A percentile compares a stretch with the other conserved stretches of the same genome.
Evolutionary conservation across 371 early-diverging fungal genomes (phyloP).

Genomic region (Saksenaea oblongispora): DNA sequence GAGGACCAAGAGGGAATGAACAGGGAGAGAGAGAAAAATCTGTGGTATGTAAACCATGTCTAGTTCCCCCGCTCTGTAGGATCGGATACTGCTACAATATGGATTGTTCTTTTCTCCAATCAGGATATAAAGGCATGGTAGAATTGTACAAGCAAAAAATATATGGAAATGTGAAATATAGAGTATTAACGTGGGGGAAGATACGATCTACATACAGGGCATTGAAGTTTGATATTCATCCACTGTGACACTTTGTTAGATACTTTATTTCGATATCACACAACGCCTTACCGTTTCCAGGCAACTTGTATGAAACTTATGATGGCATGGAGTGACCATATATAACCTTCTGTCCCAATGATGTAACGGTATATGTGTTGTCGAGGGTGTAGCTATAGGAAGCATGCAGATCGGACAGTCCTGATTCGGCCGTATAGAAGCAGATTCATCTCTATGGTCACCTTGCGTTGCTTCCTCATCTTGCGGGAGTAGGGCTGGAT

Average conservation of each 20-base stretch:
- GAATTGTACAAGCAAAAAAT: not conserved
- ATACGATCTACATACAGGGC: conserved; percentile 70
- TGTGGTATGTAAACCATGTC: no score
- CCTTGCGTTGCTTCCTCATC: conserved; percentile 46
- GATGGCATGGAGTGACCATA: conserved; percentile 86
- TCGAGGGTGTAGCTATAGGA: conserved; percentile 50
- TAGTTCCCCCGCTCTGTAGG: no score
- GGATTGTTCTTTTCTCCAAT: no score
- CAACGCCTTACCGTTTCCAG: conserved; percentile 55
- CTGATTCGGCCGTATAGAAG: conserved; percentile 16
- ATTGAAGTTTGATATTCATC: conserved; percentile 86
- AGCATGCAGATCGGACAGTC: conserved; percentile 83
- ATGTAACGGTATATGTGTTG: conserved; percentile 47
- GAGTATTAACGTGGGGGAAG: conserved; percentile 56
- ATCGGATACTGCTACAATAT: no score
- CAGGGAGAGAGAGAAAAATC: no score
- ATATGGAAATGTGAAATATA: not conserved
- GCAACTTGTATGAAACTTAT: conserved; percentile 82
- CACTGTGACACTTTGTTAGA: conserved; percentile 39
- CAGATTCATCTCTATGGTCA: conserved; percentile 15
- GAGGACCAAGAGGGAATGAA: no score
- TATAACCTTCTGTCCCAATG: conserved; percentile 60
- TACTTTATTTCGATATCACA: not conserved
- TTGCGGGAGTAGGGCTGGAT: conserved; percentile 54
- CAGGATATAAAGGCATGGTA: no score